Evolutionary conservation across 345 rosid genomes (phyloP).

Genomic region (Populus deltoides): DNA sequence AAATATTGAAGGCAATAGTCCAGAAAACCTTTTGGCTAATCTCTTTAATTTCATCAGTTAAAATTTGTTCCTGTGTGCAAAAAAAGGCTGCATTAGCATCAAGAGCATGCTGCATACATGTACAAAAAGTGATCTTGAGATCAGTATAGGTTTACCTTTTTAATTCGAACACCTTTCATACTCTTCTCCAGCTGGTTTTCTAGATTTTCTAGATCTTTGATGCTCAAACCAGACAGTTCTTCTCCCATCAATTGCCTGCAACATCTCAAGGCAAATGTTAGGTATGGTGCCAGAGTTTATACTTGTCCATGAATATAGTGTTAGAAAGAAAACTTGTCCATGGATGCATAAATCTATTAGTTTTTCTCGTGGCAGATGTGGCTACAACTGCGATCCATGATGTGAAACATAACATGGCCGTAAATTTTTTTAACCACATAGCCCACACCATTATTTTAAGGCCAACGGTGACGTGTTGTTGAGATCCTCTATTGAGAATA

Average conservation of each 20-base stretch:
- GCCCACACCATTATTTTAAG: background rate
- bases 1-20: slow-evolving; percentile 4
- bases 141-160: slow-evolving; percentile 42
- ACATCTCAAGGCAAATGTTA: background rate
- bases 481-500: background rate
- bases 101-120: background rate
- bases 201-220: slow-evolving; percentile 57
- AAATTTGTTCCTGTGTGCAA: slow-evolving; percentile 51
- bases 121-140: background rate
- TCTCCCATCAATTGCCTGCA: slow-evolving; percentile 81
- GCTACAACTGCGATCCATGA: background rate
- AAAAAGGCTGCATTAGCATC: background rate
- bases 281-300: slow-evolving; percentile 3
- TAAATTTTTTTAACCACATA: background rate
- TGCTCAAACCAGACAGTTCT: slow-evolving; percentile 61
- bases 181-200: slow-evolving; percentile 72
- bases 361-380: background rate
- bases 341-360: background rate
- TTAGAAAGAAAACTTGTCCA: background rate
- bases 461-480: background rate
- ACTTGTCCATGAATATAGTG: background rate
- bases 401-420: background rate
- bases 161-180: slow-evolving; percentile 54
- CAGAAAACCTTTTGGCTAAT: slow-evolving; percentile 54
- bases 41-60: slow-evolving; percentile 54